Evolutionary conservation across 2,329 filamentous ascomycete species (phyloP), one percentile per base, ranked within the genome.

Genomic region (Fusarium sambucinum): DNA sequence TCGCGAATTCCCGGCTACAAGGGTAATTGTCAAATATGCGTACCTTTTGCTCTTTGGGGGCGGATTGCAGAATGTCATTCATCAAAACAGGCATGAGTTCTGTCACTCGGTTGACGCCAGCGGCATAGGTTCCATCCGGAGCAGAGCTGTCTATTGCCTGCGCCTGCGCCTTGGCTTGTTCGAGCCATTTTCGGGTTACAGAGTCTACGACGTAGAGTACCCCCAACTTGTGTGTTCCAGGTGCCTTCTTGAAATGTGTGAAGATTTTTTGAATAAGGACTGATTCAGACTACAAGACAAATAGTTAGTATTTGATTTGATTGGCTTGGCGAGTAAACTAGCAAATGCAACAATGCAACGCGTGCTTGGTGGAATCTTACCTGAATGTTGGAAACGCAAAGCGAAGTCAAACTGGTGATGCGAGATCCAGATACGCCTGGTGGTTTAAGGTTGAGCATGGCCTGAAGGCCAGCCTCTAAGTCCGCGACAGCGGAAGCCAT

Each of bases 161-260:
- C 76, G 92, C 92, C 73, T 92, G 87, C 77, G 90, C 88, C 82
- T 94, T 96, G 77, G 96, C 95, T 82, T 94, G 92, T 80, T 98
- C 95, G 85, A 97, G 90, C 95, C 96, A 99, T 85, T 96, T 95
- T 82, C 96, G 93, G 80, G 94, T 95, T 88, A 99, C 94, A 85
- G 95, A 97, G 87, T 99, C 96, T 94, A 99, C 93, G 83, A 98
- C 94, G 90, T 99, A 99, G 83, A 99, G 90, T 78, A 97, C 94
- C 83, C 96, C 96, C 81, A 99, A 88, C 84, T 99, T 99, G 88
- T 99, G 95, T 79, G 94, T 97, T 79, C 89, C 89, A 63, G 93
- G 93, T 73, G 94, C 91, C 82, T 96, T 97, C 82, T 96, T 97
- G 87, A 98, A 96, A 77, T 97, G 94, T 71, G 94, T 96, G 83